Evolutionary conservation across 1,139 yeast species (phyloP).

Genomic region (Sugiyamaella xylanicola): DNA sequence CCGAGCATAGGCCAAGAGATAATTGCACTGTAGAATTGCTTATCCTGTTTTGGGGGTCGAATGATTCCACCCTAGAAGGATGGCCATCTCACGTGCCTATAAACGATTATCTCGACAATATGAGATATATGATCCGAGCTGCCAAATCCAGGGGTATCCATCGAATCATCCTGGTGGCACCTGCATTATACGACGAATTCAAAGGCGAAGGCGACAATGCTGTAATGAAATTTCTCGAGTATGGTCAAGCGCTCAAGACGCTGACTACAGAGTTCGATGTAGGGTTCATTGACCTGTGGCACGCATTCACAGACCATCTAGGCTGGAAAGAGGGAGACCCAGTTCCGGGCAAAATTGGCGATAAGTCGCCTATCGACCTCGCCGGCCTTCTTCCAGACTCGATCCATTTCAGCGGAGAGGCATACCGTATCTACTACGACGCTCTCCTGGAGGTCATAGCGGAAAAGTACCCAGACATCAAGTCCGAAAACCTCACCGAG

Average conservation of each 20-base stretch:
- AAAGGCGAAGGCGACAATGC: slow-evolving; percentile 38
- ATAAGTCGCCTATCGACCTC: slow-evolving; percentile 26
- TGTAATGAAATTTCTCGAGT: slow-evolving; percentile 47
- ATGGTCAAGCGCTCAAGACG: slow-evolving; percentile 52
- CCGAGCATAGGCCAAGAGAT: slow-evolving; percentile 18
- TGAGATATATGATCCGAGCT: slow-evolving; percentile 44
- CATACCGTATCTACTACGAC: slow-evolving; percentile 54
- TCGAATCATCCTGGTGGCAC: slow-evolving; percentile 45
- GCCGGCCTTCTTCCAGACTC: slow-evolving; percentile 56
- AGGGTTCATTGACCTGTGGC: slow-evolving; percentile 58
- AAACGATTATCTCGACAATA: slow-evolving; percentile 51
- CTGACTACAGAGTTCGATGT: slow-evolving; percentile 51
- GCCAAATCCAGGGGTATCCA: slow-evolving; percentile 17
- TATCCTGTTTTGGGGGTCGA: slow-evolving; percentile 29
- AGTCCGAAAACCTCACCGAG: slow-evolving; percentile 36
- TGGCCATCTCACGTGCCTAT: slow-evolving; percentile 53
- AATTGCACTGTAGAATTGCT: slow-evolving; percentile 24
- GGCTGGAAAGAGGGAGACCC: slow-evolving; percentile 38
- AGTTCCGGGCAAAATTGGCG: slow-evolving; percentile 29
- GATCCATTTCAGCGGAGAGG: slow-evolving; percentile 64
- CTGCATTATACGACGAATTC: slow-evolving; percentile 59
- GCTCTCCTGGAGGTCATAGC: slow-evolving; percentile 45
- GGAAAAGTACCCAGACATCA: slow-evolving; percentile 48
- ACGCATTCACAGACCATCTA: slow-evolving; percentile 43
- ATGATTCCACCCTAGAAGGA: slow-evolving; percentile 22